phyloP scores from a whole-genome alignment of 345 rosid species.

The Psidium guajava region DNA sequence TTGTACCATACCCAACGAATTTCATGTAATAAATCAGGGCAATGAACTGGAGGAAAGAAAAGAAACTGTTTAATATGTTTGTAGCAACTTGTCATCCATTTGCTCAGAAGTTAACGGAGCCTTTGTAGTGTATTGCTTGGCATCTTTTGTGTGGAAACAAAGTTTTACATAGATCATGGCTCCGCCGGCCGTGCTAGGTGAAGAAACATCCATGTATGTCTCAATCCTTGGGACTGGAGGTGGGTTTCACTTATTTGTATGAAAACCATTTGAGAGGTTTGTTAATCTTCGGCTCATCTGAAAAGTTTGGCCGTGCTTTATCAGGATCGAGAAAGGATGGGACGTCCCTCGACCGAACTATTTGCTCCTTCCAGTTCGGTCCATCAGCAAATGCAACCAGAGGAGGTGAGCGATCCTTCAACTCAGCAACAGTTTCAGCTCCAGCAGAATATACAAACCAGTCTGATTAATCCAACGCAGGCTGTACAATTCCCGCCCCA shows the following conservation, averaged over 20 bases:
- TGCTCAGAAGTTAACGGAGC: not conserved
- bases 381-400: accelerated
- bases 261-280: not conserved
- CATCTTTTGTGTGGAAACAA: not conserved
- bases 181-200: not conserved
- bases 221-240: not conserved
- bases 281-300: not conserved
- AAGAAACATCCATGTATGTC: not conserved
- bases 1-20: not conserved
- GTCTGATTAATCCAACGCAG: not conserved
- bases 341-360: not conserved
- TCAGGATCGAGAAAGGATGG: not conserved
- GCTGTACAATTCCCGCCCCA: not conserved
- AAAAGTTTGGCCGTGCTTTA: not conserved
- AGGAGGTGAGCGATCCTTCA: not conserved
- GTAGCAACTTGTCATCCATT: not conserved
- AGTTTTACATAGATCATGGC: not conserved
- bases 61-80: not conserved
- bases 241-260: not conserved
- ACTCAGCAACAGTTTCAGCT: not conserved
- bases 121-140: not conserved
- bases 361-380: not conserved
- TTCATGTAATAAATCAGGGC: not conserved
- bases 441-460: not conserved
- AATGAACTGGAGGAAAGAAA: not conserved